Conservation (phyloP, 495 filamentous ascomycete species). For the Oidiodendron maius region DNA sequence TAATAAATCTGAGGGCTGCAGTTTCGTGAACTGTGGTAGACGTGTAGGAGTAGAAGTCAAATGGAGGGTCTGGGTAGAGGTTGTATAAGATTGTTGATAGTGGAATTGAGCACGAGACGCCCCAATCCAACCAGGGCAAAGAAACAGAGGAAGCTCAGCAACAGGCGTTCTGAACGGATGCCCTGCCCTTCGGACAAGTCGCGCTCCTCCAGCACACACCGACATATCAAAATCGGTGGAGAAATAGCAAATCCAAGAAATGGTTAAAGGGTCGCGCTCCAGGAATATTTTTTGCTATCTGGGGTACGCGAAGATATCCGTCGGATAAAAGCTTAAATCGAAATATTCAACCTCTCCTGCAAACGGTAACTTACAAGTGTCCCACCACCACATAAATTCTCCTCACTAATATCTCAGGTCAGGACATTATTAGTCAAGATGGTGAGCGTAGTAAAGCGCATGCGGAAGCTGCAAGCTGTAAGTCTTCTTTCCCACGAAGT, state of each 20-base stretch:
- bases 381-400: no score
- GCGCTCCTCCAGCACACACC: neutral
- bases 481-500: no score
- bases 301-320: no score
- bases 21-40: neutral
- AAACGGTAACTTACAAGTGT: no score
- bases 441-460: slow-evolving; percentile 73
- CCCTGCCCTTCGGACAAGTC: slow-evolving; percentile 5
- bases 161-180: slow-evolving; percentile 6
- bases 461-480: slow-evolving; percentile 73
- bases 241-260: no score
- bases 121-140: slow-evolving; percentile 16
- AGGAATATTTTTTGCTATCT: no score
- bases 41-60: neutral
- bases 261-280: no score
- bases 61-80: neutral
- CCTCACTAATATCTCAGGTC: neutral
- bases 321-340: slow-evolving; percentile 22
- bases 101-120: neutral
- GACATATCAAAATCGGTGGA: slow-evolving; percentile 18
- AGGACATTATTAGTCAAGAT: slow-evolving; percentile 47
- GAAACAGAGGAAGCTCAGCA: slow-evolving; percentile 16
- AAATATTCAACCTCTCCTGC: slow-evolving; percentile 10
- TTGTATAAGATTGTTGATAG: neutral
- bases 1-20: neutral